These are phyloP conservation scores for Eutrema japonicum DNA, from an alignment of 345 rosid species.

Conservation along the genomic window DNA sequence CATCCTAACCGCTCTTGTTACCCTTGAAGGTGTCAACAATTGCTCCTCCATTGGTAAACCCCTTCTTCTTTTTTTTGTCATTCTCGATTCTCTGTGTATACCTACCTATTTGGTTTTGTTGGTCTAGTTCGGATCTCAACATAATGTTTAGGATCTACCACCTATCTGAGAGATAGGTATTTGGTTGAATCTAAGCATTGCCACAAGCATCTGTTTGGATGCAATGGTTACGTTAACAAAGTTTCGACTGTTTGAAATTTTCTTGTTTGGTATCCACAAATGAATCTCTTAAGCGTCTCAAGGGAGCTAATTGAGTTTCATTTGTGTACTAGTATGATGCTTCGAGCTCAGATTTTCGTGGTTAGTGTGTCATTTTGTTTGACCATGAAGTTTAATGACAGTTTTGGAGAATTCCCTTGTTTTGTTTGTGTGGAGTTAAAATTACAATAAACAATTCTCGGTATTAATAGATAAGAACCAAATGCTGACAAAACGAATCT, in stretches of 20 bases:
- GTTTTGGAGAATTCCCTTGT: constrained; percentile 1
- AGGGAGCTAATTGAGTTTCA: not conserved
- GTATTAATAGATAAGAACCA: not conserved
- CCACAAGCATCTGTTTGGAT: constrained; percentile 19
- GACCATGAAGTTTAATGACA: not conserved
- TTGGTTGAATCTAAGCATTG: constrained; percentile 9
- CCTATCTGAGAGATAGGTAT: not conserved
- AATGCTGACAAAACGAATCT: not conserved
- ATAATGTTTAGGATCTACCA: constrained; percentile 4
- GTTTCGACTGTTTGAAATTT: not conserved
- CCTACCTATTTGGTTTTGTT: not conserved
- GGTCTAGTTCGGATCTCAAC: constrained; percentile 14
- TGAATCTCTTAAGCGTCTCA: not conserved
- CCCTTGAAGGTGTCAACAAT: constrained; percentile 99
- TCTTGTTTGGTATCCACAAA: not conserved
- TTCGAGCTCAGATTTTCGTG: constrained; percentile 15
- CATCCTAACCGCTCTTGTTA: constrained; percentile 95
- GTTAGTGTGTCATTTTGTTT: not conserved
- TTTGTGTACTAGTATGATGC: constrained; percentile 6
- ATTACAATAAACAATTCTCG: not conserved
- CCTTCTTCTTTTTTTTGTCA: not conserved
- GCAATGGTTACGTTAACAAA: constrained; percentile 7
- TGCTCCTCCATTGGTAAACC: constrained; percentile 95
- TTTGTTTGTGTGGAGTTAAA: constrained; percentile 7
- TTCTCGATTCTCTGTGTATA: not conserved